Percentiles rank a stretch among this genome's conserved stretches.
phyloP scores from a whole-genome alignment of 2,329 filamentous ascomycete species.

The Penicillium hesseltinei region DNA sequence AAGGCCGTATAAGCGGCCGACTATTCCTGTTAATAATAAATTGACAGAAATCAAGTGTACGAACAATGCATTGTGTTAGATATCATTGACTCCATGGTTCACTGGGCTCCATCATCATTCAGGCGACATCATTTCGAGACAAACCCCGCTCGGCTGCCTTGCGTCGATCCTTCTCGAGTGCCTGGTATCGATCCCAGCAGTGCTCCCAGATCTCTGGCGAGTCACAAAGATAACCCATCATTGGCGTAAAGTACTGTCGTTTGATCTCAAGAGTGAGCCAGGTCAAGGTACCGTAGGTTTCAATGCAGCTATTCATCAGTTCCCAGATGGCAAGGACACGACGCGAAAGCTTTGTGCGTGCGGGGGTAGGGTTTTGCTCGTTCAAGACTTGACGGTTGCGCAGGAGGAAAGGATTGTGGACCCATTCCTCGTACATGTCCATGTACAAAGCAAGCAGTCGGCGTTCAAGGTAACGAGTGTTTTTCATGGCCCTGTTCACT shows the following conservation, averaged over 20 bases:
- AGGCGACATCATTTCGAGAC: background rate
- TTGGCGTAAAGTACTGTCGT: slow-evolving; percentile 12
- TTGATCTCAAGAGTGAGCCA: slow-evolving; percentile 16
- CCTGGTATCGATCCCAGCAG: background rate
- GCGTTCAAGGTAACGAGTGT: slow-evolving; percentile 21
- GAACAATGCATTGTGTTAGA: too few relatives aligned
- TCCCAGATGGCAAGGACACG: slow-evolving; percentile 21
- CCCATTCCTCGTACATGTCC: slow-evolving; percentile 28
- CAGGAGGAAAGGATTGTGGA: slow-evolving; percentile 25
- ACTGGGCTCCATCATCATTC: background rate
- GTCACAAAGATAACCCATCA: slow-evolving; percentile 10
- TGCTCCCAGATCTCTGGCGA: slow-evolving; percentile 11
- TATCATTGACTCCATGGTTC: background rate
- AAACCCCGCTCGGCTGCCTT: background rate
- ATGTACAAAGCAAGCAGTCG: slow-evolving; percentile 22
- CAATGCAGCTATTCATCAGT: slow-evolving; percentile 19
- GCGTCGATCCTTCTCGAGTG: background rate
- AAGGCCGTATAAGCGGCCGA: too few relatives aligned
- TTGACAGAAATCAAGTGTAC: too few relatives aligned
- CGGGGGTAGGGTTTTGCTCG: background rate
- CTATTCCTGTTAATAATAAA: too few relatives aligned
- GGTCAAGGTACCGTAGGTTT: slow-evolving; percentile 21
- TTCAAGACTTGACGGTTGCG: slow-evolving; percentile 18
- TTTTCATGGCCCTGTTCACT: slow-evolving; percentile 20
- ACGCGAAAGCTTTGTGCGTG: slow-evolving; percentile 14